These are phyloP conservation scores for Urtica urens DNA, from an alignment of 306 rosid species.

Conservation along the genomic window DNA sequence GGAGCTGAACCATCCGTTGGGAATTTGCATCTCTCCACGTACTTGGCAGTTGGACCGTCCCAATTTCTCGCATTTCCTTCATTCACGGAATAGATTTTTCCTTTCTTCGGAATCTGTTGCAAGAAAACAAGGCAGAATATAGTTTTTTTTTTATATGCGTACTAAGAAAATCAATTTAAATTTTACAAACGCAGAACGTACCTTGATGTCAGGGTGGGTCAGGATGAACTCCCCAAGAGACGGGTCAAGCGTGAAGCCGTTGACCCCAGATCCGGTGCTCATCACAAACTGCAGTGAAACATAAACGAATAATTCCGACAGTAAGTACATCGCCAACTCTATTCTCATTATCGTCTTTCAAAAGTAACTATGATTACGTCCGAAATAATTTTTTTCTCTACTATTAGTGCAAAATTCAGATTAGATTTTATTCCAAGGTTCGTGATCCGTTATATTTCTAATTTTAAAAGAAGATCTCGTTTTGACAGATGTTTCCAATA, in stretches of 20 bases:
- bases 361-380: too few species aligned
- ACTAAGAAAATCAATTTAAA: too few species aligned
- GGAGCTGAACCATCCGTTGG: slow-evolving; percentile 80
- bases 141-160: too few species aligned
- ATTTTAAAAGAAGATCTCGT: too few species aligned
- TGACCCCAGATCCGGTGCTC: slow-evolving; percentile 68
- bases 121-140: too few species aligned
- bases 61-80: slow-evolving; percentile 98
- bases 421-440: too few species aligned
- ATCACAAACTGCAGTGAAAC: slow-evolving; percentile 57
- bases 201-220: slow-evolving; percentile 92
- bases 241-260: slow-evolving; percentile 95
- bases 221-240: slow-evolving; percentile 95
- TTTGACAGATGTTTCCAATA: too few species aligned
- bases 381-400: too few species aligned
- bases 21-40: slow-evolving; percentile 79
- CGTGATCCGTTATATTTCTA: too few species aligned
- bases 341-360: too few species aligned
- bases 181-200: slow-evolving; percentile 12
- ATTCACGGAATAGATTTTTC: slow-evolving; percentile 91
- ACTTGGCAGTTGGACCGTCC: slow-evolving; percentile 84
- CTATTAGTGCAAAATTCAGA: too few species aligned
- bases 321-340: too few species aligned
- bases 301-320: slow-evolving; percentile 11
- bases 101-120: slow-evolving; percentile 71